A percentile compares a stretch with the other conserved stretches of the same genome.
These are phyloP conservation scores for Diplosphaera chodatii DNA, from an alignment of 139 green algal genomes.

Conservation along the genomic window DNA sequence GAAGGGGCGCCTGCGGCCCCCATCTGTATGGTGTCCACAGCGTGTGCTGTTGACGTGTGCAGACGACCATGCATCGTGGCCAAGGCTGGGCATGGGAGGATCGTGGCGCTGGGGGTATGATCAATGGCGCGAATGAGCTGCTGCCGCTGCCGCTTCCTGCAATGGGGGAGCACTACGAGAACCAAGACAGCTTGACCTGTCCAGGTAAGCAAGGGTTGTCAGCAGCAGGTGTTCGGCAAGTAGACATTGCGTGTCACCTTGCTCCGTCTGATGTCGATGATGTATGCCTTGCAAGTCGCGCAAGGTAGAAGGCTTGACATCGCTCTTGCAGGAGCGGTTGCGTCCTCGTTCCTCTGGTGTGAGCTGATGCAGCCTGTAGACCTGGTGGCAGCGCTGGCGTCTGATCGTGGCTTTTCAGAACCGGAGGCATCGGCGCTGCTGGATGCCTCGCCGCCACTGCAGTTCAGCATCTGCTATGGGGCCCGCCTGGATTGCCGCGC, in stretches of 20 bases:
- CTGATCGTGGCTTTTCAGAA: neutral
- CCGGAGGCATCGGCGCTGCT: neutral
- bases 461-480: neutral
- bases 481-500: neutral
- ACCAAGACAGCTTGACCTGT: no score
- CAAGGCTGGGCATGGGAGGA: neutral
- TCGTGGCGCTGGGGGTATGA: neutral
- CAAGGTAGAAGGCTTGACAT: no score
- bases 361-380: neutral
- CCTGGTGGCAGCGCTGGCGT: neutral
- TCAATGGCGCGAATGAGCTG: neutral
- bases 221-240: no score
- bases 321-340: no score
- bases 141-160: neutral
- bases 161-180: neutral
- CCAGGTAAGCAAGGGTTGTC: no score
- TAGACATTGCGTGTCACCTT: no score
- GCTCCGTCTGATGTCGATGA: no score
- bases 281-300: no score
- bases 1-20: no score
- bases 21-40: no score
- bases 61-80: neutral
- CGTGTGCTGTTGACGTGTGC: no score
- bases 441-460: neutral
- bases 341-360: neutral